phyloP scores from a whole-genome alignment of 148 eudicot species.

The Dianthus caryophyllus region DNA sequence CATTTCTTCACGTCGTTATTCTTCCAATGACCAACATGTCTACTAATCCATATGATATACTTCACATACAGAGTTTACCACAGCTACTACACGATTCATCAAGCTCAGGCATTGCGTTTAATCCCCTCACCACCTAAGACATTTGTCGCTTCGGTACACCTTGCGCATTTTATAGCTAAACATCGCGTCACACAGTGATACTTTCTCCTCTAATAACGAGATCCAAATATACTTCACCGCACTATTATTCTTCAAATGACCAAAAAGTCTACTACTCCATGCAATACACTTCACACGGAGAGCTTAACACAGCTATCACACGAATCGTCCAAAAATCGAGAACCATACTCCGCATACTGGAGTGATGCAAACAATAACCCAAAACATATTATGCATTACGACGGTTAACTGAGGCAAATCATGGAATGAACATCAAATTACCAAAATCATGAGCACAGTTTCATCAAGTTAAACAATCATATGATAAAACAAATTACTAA shows the following conservation, averaged over 20 bases:
- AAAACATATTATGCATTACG: neutral
- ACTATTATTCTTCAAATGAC: neutral
- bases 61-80: neutral
- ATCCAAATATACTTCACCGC: neutral
- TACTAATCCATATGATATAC: neutral
- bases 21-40: neutral
- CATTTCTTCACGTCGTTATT: neutral
- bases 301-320: neutral
- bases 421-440: neutral
- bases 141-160: too few relatives aligned
- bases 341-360: neutral
- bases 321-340: neutral
- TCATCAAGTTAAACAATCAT: neutral
- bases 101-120: too few relatives aligned
- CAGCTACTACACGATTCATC: neutral
- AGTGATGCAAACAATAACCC: neutral
- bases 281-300: constrained; percentile 2
- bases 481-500: too few relatives aligned
- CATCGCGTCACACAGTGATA: too few relatives aligned
- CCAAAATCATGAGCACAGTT: constrained; percentile 6
- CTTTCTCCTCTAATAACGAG: neutral
- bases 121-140: neutral
- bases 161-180: too few relatives aligned
- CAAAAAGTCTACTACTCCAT: neutral
- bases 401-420: neutral